Conservation (phyloP, 345 rosid genomes). For the Eucalyptus regnans region DNA sequence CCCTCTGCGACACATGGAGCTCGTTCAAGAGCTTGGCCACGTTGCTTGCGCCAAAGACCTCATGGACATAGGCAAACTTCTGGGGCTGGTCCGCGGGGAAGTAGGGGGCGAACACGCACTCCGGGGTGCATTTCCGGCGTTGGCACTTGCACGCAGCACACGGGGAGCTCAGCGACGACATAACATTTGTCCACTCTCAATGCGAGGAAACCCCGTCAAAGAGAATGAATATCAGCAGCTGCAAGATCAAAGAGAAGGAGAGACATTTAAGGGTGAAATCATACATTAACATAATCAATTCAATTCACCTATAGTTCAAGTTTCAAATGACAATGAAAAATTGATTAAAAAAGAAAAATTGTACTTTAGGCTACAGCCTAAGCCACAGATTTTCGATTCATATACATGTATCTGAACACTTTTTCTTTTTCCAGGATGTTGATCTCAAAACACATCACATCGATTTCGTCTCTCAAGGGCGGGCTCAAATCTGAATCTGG, state of each 20-base stretch:
- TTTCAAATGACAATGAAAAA: neutral
- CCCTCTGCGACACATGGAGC: slow-evolving; percentile 31
- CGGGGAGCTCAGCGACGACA: slow-evolving; percentile 62
- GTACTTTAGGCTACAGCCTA: neutral
- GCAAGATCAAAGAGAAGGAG: neutral
- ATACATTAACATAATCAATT: neutral
- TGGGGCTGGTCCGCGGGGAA: slow-evolving; percentile 73
- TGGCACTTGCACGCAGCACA: slow-evolving; percentile 82
- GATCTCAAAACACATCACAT: neutral
- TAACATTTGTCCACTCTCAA: neutral
- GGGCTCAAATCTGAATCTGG: neutral
- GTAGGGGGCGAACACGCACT: slow-evolving; percentile 76
- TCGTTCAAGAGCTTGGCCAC: slow-evolving; percentile 66
- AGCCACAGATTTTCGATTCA: neutral
- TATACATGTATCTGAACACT: neutral
- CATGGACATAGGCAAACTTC: slow-evolving; percentile 45
- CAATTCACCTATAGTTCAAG: neutral
- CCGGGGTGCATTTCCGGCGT: slow-evolving; percentile 68
- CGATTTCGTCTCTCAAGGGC: neutral
- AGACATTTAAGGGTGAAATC: neutral
- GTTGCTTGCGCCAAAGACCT: slow-evolving; percentile 67
- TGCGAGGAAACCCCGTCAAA: neutral
- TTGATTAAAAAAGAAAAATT: neutral
- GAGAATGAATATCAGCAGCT: neutral
- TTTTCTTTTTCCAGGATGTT: neutral